Evolutionary conservation across 331 rosid species (phyloP), one percentile per base, ranked within the genome.

Genomic region (Spiraea crenata): DNA sequence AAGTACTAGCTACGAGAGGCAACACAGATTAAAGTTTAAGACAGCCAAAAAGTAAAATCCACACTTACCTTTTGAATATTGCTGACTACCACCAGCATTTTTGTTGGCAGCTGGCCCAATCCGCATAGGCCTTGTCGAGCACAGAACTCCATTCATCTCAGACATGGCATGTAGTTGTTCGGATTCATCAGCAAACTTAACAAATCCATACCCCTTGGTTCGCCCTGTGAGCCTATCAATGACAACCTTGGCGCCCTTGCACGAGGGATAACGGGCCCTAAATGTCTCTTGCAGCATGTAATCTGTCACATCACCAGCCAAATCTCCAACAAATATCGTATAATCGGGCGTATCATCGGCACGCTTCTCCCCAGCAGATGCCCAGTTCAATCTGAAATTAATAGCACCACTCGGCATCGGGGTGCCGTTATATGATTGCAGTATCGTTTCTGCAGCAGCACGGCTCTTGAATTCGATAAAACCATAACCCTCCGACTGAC

Each of bases 201-300:
- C 99, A 69, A 93, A 93, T 14, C 99, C 99, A 61, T 93, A 93
- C 57, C 99, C 99, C 79, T 95, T 91, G 34, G 92, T 81, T 11
- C 99, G 86, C 20, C 93, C 89, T 38, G 99, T 89, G 45, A 86
- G 80, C 85, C 97, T 84, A 52, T 93, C 99, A 16, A 93, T 91
- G 61, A 93, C 99, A 74, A 93, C 99, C 74, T 91, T 93, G 1
- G 97, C 97, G 37, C 99, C 97, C 79, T 91, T 93, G n/a, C 88
- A 81, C 0, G 99, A 83, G 7, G 80, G 44, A 68, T 52, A 93
- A 1, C 85, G 91, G 0, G 81, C 49, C 89, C 88, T 85, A 75
- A 95, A 95, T 2, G 83, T 77, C 73, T 95, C 97, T 77, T 77
- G 89, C 10, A 95, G 84, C 67, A 76, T 78, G 42, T 87, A 84